Evolutionary conservation across 805 yeast genomes (phyloP).

Genomic region (Candida ponderosae): DNA sequence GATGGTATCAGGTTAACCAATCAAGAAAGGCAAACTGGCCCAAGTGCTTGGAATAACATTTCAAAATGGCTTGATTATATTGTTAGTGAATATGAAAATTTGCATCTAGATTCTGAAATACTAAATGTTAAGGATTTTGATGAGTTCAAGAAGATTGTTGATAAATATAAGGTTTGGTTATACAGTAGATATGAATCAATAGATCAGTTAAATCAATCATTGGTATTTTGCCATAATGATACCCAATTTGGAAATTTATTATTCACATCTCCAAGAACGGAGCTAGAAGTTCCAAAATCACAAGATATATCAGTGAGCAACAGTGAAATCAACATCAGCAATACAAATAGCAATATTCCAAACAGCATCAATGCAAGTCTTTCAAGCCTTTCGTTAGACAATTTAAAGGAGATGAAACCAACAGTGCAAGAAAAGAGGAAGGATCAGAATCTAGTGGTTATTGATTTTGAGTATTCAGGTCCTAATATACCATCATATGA

Average conservation of each 20-base stretch:
- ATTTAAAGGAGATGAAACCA: slow-evolving; percentile 23
- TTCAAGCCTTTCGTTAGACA: slow-evolving; percentile 17
- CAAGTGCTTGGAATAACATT: slow-evolving; percentile 63
- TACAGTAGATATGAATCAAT: slow-evolving; percentile 36
- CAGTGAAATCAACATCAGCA: neutral
- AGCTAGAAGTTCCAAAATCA: neutral
- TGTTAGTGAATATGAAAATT: slow-evolving; percentile 28
- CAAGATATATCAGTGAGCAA: neutral
- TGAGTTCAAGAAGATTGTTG: slow-evolving; percentile 40
- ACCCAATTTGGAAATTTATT: slow-evolving; percentile 93
- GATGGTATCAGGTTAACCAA: slow-evolving; percentile 59
- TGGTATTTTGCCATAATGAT: slow-evolving; percentile 91
- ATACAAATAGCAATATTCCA: slow-evolving; percentile 2
- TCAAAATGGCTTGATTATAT: slow-evolving; percentile 61
- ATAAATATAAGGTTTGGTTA: slow-evolving; percentile 57
- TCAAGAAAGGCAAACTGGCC: slow-evolving; percentile 50
- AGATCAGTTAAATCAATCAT: slow-evolving; percentile 33
- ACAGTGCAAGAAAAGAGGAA: slow-evolving; percentile 33
- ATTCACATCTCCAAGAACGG: slow-evolving; percentile 44
- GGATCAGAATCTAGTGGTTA: slow-evolving; percentile 77
- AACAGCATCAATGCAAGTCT: slow-evolving; percentile 8
- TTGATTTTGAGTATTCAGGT: slow-evolving; percentile 95
- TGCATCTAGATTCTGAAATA: slow-evolving; percentile 26
- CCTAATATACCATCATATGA: slow-evolving; percentile 86
- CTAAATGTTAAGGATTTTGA: slow-evolving; percentile 40